These are phyloP conservation scores for Pyrenophora tritici-repentis DNA, from an alignment of 2,329 filamentous ascomycete genomes.

Conservation along the genomic window DNA sequence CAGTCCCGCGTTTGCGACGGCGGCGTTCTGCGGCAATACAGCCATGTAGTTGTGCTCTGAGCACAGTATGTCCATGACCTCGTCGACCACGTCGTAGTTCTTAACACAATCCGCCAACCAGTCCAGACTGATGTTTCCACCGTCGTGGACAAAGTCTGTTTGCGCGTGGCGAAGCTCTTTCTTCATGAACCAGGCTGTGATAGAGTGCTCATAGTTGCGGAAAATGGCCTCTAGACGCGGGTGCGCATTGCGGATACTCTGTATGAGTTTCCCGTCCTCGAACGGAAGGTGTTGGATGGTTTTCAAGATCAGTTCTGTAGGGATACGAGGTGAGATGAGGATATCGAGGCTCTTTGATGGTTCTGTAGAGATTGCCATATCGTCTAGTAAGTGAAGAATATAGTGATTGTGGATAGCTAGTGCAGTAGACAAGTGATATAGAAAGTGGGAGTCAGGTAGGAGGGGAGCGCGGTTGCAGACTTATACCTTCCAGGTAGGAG, in stretches of 20 bases:
- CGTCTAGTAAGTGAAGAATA: conserved; percentile 6
- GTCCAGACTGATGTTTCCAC: conserved; percentile 14
- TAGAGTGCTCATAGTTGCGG: conserved; percentile 32
- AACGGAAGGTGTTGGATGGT: conserved; percentile 35
- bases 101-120: conserved; percentile 37
- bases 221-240: conserved; percentile 26
- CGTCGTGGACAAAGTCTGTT: conserved; percentile 32
- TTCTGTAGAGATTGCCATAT: conserved; percentile 11
- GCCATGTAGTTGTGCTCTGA: conserved; percentile 34
- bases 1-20: conserved; percentile 33
- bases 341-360: conserved; percentile 5
- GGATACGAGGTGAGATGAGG: conserved; percentile 26
- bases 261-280: conserved; percentile 24
- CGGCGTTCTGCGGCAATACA: conserved; percentile 32
- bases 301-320: conserved; percentile 36
- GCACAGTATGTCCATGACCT: conserved; percentile 37
- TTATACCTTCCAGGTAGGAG: conserved; percentile 6
- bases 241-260: conserved; percentile 24
- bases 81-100: conserved; percentile 39
- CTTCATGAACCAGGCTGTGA: conserved; percentile 27
- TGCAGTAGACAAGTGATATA: no score
- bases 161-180: conserved; percentile 36
- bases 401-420: neutral
- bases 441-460: no score
- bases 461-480: neutral